Evolutionary conservation across 192 early-diverging fungal genomes (phyloP), one percentile per base, ranked within the genome.

Genomic region (Rhizoclosmatium globosum): DNA sequence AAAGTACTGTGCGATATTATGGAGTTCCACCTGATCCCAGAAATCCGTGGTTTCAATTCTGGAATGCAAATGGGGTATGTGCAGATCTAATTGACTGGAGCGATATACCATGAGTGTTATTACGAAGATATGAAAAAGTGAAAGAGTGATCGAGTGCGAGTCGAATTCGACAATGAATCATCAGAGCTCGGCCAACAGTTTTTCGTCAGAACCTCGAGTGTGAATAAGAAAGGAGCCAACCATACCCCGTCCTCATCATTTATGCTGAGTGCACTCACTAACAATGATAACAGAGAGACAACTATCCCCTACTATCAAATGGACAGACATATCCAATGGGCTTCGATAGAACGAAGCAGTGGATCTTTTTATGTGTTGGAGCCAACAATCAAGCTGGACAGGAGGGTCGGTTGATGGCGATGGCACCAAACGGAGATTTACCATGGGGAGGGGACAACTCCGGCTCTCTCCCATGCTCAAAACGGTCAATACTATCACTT

Each of bases 371-470:
- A n/a, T 74, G 72, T 47, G 72, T 45, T 9, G 39, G 11, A 17
- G 61, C 72, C 13, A 60, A 74, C 19, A 11, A 59, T 23, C 17
- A 4, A n/a, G 70, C 38, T 15, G 38, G 43, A 15, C 19, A 38
- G 9, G 72, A 74, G n/a, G 72, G 72, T 11, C 56, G 59, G 11
- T 62, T 74, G 44, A n/a, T 74, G 2, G 72, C 72, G 4, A n/a
- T 62, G n/a, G n/a, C 72, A n/a, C 15, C 72, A 1, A 43, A n/a
- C 39, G 72, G 72, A n/a, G 72, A 74, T 47, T 13, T 74, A 9
- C 39, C 58, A 6, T 74, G 60, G 56, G 72, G 72, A 23, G 72
- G 72, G 9, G 72, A 74, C 43, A 48, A 62, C 62, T 48, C 72
- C 0, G 72, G 72, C 2, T 62, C 58, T 19, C 59, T 74, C 43